These are phyloP conservation scores for Ensete ventricosum DNA, from an alignment of 176 grass and related monocot species.

Conservation along the genomic window DNA sequence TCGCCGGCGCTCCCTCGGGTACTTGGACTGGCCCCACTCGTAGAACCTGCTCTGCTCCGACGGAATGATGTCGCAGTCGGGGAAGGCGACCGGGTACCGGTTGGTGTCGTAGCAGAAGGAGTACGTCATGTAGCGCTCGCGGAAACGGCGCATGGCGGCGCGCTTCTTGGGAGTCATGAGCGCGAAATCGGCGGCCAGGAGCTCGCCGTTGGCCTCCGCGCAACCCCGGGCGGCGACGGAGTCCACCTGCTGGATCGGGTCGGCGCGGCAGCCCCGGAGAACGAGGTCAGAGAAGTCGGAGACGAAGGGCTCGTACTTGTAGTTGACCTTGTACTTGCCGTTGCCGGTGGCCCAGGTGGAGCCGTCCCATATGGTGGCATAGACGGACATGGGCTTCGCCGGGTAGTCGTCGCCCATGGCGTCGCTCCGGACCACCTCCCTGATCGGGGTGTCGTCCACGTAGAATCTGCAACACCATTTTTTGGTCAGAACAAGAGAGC, in stretches of 20 bases:
- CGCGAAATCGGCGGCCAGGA: neutral
- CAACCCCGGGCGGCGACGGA: neutral
- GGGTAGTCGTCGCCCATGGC: constrained; percentile 9
- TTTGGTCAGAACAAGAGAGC: neutral
- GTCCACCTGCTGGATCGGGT: neutral
- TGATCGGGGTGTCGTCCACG: neutral
- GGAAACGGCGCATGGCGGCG: neutral
- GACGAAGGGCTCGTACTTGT: constrained; percentile 3
- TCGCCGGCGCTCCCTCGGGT: neutral
- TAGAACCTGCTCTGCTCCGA: constrained; percentile 1
- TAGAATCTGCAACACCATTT: neutral
- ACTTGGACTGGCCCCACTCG: neutral
- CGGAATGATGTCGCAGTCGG: constrained; percentile 3
- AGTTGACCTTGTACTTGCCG: constrained; percentile 10
- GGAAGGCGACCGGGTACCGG: neutral
- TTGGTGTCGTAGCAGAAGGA: constrained; percentile 2
- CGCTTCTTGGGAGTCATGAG: constrained; percentile 9
- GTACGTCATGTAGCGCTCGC: constrained; percentile 1
- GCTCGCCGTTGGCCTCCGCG: neutral
- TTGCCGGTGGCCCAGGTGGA: neutral
- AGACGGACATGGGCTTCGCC: constrained; percentile 1
- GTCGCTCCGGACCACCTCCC: neutral
- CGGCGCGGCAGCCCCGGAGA: neutral
- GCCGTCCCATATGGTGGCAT: constrained; percentile 5
- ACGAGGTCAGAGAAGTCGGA: constrained; percentile 6